phyloP scores from a whole-genome alignment of 176 grass and related monocot species.

The Oryza longistaminata region DNA sequence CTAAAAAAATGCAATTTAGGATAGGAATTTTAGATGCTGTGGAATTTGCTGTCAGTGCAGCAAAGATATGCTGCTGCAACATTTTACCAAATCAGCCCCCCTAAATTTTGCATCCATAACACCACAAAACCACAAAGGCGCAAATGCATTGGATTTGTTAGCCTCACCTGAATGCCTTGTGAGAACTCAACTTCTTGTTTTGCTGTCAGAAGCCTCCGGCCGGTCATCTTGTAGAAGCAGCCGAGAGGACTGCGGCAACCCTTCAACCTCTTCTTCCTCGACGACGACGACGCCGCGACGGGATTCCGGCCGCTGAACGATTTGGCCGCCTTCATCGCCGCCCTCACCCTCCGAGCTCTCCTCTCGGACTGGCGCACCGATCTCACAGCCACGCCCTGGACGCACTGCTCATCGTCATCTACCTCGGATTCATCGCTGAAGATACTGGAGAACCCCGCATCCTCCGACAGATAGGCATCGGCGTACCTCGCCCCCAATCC shows the following conservation, averaged over 20 bases:
- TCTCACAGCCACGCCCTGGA: conserved; percentile 49
- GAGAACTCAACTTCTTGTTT: conserved; percentile 74
- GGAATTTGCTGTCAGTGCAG: background rate
- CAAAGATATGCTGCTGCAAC: background rate
- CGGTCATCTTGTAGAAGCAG: conserved; percentile 54
- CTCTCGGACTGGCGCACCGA: conserved; percentile 68
- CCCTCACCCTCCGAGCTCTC: conserved; percentile 67
- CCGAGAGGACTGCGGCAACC: conserved; percentile 56
- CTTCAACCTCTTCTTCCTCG: conserved; percentile 57
- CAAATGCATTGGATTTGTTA: background rate
- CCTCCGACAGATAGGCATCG: conserved; percentile 21
- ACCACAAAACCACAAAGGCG: background rate
- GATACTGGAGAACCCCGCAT: conserved; percentile 38
- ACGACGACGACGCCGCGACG: conserved; percentile 32
- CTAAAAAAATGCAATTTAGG: background rate
- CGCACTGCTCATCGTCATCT: conserved; percentile 13
- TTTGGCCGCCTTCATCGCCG: conserved; percentile 46
- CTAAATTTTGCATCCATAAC: background rate
- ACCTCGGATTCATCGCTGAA: conserved; percentile 44
- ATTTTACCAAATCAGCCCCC: background rate
- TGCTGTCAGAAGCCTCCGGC: conserved; percentile 60
- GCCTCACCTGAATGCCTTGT: conserved; percentile 73
- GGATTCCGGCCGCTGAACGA: conserved; percentile 32
- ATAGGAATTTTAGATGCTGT: background rate
- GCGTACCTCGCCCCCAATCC: conserved; percentile 18